Percentiles rank a stretch among this genome's conserved stretches.
These are phyloP conservation scores for Biscutella auriculata DNA, from an alignment of 441 rosid species.

Conservation along the genomic window DNA sequence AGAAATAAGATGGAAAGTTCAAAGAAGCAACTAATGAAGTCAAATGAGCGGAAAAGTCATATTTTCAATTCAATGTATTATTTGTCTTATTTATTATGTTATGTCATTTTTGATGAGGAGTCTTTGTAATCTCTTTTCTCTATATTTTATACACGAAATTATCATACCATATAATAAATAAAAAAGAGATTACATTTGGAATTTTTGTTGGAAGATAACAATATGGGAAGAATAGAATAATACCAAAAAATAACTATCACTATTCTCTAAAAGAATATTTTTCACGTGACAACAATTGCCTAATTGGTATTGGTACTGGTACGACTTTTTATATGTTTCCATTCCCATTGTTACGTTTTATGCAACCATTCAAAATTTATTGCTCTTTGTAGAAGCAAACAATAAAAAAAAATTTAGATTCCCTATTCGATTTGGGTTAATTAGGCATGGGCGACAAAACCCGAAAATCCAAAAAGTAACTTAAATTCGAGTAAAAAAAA, in stretches of 20 bases:
- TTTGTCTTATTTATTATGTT: too few species aligned
- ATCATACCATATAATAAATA: neutral
- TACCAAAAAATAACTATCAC: conserved; percentile 8
- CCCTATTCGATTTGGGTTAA: neutral
- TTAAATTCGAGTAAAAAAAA: too few species aligned
- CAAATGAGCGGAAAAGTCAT: too few species aligned
- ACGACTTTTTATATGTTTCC: conserved; percentile 3
- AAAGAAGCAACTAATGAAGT: too few species aligned
- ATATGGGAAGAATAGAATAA: neutral
- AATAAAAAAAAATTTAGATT: neutral
- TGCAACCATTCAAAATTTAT: neutral
- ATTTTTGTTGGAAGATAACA: neutral
- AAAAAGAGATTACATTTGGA: too few species aligned
- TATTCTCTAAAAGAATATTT: conserved; percentile 32
- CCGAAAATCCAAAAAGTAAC: too few species aligned
- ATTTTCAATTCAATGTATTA: too few species aligned
- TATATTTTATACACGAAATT: too few species aligned
- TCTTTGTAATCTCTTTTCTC: too few species aligned
- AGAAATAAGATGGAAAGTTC: too few species aligned
- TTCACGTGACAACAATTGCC: conserved; percentile 48
- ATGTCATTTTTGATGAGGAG: too few species aligned
- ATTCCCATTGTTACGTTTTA: conserved; percentile 2
- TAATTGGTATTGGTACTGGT: neutral
- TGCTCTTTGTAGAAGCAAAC: neutral
- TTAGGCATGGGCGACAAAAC: too few species aligned